These are phyloP conservation scores for Kwoniella europaea DNA, from an alignment of 768 basidiomycete genomes.

Conservation along the genomic window DNA sequence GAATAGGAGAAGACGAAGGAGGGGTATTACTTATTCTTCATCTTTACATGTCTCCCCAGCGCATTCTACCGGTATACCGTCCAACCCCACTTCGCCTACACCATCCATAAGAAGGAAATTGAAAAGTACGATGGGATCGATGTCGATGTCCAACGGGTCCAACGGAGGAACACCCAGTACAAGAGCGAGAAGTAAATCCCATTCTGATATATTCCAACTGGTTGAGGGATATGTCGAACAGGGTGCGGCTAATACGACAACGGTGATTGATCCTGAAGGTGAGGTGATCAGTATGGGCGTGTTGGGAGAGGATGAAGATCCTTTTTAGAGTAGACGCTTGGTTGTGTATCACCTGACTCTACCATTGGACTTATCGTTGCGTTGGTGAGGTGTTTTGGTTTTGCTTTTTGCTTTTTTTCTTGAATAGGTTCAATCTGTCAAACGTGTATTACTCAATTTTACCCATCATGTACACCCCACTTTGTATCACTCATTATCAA, in stretches of 20 bases:
- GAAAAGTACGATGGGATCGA: background rate
- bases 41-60: conserved; percentile 27
- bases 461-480: too few species aligned
- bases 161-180: conserved; percentile 17
- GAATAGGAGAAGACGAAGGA: conserved; percentile 4
- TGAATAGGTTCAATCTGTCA: too few species aligned
- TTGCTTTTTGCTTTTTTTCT: too few species aligned
- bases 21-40: conserved; percentile 12
- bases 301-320: conserved; percentile 38
- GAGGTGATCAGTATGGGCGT: conserved; percentile 48
- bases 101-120: conserved; percentile 15
- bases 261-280: conserved; percentile 49
- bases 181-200: conserved; percentile 41
- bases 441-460: too few species aligned
- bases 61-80: conserved; percentile 1
- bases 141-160: background rate
- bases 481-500: too few species aligned
- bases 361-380: background rate
- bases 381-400: too few species aligned
- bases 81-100: conserved; percentile 26
- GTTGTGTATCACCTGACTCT: background rate
- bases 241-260: conserved; percentile 55
- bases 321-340: background rate
- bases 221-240: conserved; percentile 54
- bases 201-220: conserved; percentile 52